Conservation (phyloP, 192 early-diverging fungal genomes). For the Rhizoclosmatium globosum region DNA sequence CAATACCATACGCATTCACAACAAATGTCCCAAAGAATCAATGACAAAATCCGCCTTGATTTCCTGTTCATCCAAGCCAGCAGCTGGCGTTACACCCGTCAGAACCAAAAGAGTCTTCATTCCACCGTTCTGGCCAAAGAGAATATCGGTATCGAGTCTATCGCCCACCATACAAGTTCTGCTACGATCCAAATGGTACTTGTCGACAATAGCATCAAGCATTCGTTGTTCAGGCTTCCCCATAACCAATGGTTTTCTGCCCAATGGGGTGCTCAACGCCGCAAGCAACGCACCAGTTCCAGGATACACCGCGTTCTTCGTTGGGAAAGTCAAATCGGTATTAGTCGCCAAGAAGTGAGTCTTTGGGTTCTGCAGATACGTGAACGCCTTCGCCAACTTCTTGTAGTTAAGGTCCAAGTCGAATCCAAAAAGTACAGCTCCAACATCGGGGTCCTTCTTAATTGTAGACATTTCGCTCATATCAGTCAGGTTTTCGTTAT, state of each 20-base stretch:
- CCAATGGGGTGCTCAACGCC: slow-evolving; percentile 79
- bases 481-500: slow-evolving; percentile 57
- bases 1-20: too few species aligned
- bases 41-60: slow-evolving; percentile 56
- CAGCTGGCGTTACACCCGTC: slow-evolving; percentile 71
- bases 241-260: slow-evolving; percentile 79
- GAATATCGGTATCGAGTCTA: slow-evolving; percentile 93
- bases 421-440: slow-evolving; percentile 93
- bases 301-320: slow-evolving; percentile 70
- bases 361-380: slow-evolving; percentile 77
- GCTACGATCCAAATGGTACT: slow-evolving; percentile 78
- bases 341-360: slow-evolving; percentile 94
- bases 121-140: slow-evolving; percentile 89
- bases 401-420: slow-evolving; percentile 92
- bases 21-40: slow-evolving; percentile 49
- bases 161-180: slow-evolving; percentile 98
- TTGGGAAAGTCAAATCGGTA: slow-evolving; percentile 89
- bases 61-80: slow-evolving; percentile 28
- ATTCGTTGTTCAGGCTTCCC: slow-evolving; percentile 95
- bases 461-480: slow-evolving; percentile 64
- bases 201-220: slow-evolving; percentile 89
- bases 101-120: slow-evolving; percentile 89
- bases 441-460: slow-evolving; percentile 72
- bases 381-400: slow-evolving; percentile 92
- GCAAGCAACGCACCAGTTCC: slow-evolving; percentile 85